Evolutionary conservation across 2,329 filamentous ascomycete species (phyloP), one percentile per base, ranked within the genome.

Genomic region (Leptographium lundbergii): DNA sequence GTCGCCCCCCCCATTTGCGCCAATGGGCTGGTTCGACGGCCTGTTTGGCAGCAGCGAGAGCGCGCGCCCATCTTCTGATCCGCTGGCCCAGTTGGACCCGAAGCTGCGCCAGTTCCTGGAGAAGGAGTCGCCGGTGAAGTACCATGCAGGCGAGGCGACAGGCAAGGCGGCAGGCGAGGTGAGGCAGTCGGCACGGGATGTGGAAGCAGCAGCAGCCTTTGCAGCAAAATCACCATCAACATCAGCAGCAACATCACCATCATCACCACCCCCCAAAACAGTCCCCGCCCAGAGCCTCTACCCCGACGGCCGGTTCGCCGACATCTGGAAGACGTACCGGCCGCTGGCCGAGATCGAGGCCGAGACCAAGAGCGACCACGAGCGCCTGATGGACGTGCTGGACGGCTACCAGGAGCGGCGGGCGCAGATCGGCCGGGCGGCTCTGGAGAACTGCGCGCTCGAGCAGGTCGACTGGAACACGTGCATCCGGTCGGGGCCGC

Each of bases 291-390:
- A 77, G 63, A 81, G 78, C 65, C 71, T 81, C 27, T 84, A 77
- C 68, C 79, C 75, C 59, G 81, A 84, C 67, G 81, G 81, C n/a
- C 77, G 81, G 52, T 84, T 84, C 72, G 90, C 91, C 59, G 82
- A 97, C 70, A 77, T 99, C 36, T 99, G 94, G 94, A 92, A 91
- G 73, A 89, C 82, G 60, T 99, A 99, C 77, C 81, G 81, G 60
- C 86, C 92, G 10, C 83, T 88, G 57, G 70, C 77, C 42, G 77
- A 87, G 59, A 74, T 95, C 61, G 86, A 92, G 67, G 78, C 81
- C 55, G 82, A 83, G 61, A 78, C 79, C 24, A 87, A 87, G 69
- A 83, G 81, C 47, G 88, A 94, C 66, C 84, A 90, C 67, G 91
- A 96, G 69, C 87, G 88, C 70, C 79, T 95, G 64, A 79, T 81